Evolutionary conservation across 192 early-diverging fungal species (phyloP).

Genomic region (Entomortierella chlamydospora): DNA sequence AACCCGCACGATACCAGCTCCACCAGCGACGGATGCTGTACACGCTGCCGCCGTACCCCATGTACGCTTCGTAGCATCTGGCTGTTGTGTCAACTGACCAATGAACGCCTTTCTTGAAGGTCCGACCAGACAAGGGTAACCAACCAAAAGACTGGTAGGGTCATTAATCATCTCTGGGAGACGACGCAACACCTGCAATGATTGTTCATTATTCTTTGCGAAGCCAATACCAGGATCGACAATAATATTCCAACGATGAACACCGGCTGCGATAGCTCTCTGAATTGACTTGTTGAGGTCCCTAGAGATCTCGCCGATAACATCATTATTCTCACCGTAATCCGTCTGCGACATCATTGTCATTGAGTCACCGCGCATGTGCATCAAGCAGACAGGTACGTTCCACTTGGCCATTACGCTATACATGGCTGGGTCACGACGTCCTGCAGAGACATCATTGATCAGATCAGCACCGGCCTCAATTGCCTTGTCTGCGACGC

Average conservation of each 20-base stretch:
- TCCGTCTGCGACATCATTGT: slow-evolving; percentile 92
- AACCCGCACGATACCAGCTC: slow-evolving; percentile 87
- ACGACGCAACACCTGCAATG: slow-evolving; percentile 84
- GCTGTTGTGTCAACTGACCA: slow-evolving; percentile 74
- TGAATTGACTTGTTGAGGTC: slow-evolving; percentile 77
- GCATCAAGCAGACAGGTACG: slow-evolving; percentile 94
- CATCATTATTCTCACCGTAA: slow-evolving; percentile 70
- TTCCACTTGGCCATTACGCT: slow-evolving; percentile 78
- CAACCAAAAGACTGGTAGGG: slow-evolving; percentile 61
- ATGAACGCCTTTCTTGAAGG: slow-evolving; percentile 94
- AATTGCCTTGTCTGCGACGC: slow-evolving; percentile 88
- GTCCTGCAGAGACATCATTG: slow-evolving; percentile 96
- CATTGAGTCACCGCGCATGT: slow-evolving; percentile 94
- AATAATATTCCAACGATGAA: slow-evolving; percentile 96
- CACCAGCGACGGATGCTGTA: slow-evolving; percentile 82
- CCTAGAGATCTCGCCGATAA: slow-evolving; percentile 75
- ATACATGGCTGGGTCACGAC: slow-evolving; percentile 83
- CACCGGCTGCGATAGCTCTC: slow-evolving; percentile 80
- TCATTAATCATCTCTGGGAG: slow-evolving; percentile 68
- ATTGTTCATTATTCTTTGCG: slow-evolving; percentile 91
- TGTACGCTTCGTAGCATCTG: slow-evolving; percentile 75
- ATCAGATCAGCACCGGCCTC: slow-evolving; percentile 92
- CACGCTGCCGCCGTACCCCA: slow-evolving; percentile 94
- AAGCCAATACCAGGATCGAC: slow-evolving; percentile 98
- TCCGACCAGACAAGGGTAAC: slow-evolving; percentile 92